These are phyloP conservation scores for Podaxis sp. DNA, from an alignment of 768 basidiomycete species.

Conservation along the genomic window DNA sequence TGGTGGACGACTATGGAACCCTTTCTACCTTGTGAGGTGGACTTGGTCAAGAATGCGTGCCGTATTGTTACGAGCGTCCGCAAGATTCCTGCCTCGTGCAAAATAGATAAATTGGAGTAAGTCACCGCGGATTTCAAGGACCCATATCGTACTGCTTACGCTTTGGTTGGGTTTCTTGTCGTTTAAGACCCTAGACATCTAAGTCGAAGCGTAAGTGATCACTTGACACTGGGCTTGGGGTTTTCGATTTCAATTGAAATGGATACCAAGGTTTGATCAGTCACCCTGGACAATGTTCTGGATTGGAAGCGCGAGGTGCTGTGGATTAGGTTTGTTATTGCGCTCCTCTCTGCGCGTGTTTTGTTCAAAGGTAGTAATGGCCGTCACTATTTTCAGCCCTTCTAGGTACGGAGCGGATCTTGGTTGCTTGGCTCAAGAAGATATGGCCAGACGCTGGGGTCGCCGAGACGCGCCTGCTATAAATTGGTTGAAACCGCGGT, in stretches of 20 bases:
- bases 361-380: not conserved
- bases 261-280: not conserved
- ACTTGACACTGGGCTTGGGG: not conserved
- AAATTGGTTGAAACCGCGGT: not conserved
- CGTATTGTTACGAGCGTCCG: not conserved
- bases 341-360: not conserved
- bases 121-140: not conserved
- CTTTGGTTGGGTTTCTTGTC: not conserved
- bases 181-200: not conserved
- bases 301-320: not conserved
- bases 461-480: not conserved
- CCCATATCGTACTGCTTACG: not conserved
- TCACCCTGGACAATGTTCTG: not conserved
- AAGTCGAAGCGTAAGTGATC: not conserved
- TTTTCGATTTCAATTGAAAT: not conserved
- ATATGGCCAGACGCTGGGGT: not conserved
- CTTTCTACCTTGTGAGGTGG: not conserved
- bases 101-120: not conserved
- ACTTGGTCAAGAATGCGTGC: not conserved
- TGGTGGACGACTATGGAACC: not conserved
- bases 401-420: conserved; percentile 11
- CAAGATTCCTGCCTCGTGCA: not conserved
- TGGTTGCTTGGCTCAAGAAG: not conserved
- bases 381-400: not conserved
- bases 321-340: not conserved